Conservation (phyloP, 257 asterid species). For the Datura wrightii region DNA sequence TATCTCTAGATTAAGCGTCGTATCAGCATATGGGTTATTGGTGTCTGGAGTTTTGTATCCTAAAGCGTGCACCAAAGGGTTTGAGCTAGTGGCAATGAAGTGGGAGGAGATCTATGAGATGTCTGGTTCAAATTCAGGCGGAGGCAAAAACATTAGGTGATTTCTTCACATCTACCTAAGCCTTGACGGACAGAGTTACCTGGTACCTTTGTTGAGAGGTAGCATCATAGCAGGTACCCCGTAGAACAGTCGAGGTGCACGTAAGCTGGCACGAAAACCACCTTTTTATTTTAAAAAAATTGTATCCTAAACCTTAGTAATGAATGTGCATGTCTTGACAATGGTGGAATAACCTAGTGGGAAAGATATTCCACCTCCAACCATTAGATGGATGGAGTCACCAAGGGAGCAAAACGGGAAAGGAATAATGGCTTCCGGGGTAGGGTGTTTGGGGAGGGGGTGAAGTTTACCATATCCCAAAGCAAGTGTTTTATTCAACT, state of each 20-base stretch:
- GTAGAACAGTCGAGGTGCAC: neutral
- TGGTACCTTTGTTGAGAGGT: neutral
- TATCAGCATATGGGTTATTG: neutral
- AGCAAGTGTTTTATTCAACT: neutral
- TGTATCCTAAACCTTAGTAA: neutral
- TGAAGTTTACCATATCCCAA: neutral
- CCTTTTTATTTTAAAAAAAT: neutral
- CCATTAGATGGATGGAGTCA: slow-evolving; percentile 2
- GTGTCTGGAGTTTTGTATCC: neutral
- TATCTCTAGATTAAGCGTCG: neutral
- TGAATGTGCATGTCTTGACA: neutral
- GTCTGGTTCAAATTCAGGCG: neutral
- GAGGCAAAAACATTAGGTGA: neutral
- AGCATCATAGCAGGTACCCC: neutral
- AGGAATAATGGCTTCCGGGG: neutral
- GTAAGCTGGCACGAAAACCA: neutral
- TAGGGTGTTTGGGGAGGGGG: neutral
- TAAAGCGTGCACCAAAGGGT: neutral
- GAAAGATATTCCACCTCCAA: neutral
- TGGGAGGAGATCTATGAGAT: neutral
- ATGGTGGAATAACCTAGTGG: slow-evolving; percentile 3
- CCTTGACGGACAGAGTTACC: neutral
- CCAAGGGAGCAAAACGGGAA: neutral
- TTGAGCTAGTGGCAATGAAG: neutral
- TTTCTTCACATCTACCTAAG: neutral